Base-by-base conservation (phyloP, 371 early-diverging fungal genomes). In the Mucor indicus region DNA sequence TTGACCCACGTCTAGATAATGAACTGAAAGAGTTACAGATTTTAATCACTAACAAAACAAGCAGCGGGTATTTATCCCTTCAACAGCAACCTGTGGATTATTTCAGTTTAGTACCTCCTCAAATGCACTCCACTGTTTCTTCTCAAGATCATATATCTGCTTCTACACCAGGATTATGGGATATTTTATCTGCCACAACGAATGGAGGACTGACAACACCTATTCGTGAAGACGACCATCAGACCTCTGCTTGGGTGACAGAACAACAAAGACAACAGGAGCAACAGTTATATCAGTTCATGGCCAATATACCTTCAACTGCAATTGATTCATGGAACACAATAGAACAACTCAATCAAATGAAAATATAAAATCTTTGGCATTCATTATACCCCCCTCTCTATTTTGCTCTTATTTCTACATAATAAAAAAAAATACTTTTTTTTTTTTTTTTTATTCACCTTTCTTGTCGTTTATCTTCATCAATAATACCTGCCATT, bases 401-500 rank as follows among this genome's bases (percentile, higher is more conserved):
- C n/a, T n/a, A n/a, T n/a, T n/a, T n/a, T n/a, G n/a, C n/a, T n/a
- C n/a, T n/a, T n/a, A n/a, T n/a, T n/a, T n/a, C n/a, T n/a, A n/a
- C n/a, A n/a, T n/a, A n/a, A n/a, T n/a, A n/a, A n/a, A n/a, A n/a
- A n/a, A n/a, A n/a, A n/a, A n/a, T n/a, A n/a, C n/a, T n/a, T n/a
- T n/a, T n/a, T n/a, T n/a, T n/a, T n/a, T n/a, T n/a, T n/a, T n/a
- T n/a, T n/a, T n/a, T n/a, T n/a, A n/a, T n/a, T n/a, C n/a, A n/a
- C n/a, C n/a, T n/a, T n/a, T 61, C 57, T 44, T 64, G 57, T 32
- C 58, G 44, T 19, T 20, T 52, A 49, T 67, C 57, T 35, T 61
- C 67, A 15, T 75, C 62, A 50, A 75, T 67, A 31, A 75, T 64
- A 38, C 76, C 76, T 33, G 76, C 76, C 69, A 75, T 65, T 16